phyloP scores from a whole-genome alignment of 1,284 basidiomycete genomes.

The Pseudozyma pruni region DNA sequence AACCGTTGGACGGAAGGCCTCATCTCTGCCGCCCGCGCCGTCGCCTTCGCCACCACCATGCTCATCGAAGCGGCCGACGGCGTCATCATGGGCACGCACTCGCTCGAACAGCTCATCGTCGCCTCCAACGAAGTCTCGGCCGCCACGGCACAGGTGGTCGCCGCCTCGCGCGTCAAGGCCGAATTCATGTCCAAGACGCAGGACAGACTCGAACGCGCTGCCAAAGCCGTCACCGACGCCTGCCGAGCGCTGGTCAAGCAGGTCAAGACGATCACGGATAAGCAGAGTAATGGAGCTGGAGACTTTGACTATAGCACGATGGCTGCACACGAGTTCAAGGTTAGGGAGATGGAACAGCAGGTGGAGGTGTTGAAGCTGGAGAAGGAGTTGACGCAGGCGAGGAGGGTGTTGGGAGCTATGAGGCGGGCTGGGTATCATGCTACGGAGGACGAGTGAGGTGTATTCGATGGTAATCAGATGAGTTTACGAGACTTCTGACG shows the following conservation, averaged over 20 bases:
- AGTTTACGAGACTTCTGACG: no score
- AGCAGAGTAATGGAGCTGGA: constrained; percentile 78
- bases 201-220: constrained; percentile 91
- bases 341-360: constrained; percentile 89
- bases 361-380: constrained; percentile 96
- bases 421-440: constrained; percentile 65
- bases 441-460: constrained; percentile 50
- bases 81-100: constrained; percentile 94
- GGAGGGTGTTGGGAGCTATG: constrained; percentile 65
- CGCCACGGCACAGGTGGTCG: constrained; percentile 96
- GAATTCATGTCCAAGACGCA: constrained; percentile 99
- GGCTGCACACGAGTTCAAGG: constrained; percentile 96
- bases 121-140: constrained; percentile 98
- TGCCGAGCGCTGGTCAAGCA: constrained; percentile 96
- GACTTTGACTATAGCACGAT: constrained; percentile 89
- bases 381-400: constrained; percentile 80
- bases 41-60: constrained; percentile 95
- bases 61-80: constrained; percentile 98
- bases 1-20: constrained; percentile 99
- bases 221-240: constrained; percentile 98
- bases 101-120: constrained; percentile 97
- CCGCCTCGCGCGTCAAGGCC: constrained; percentile 96
- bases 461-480: no score
- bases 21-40: constrained; percentile 95
- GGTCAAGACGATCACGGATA: constrained; percentile 92